phyloP scores from a whole-genome alignment of 2,329 filamentous ascomycete genomes.

The Cordyceps pruinosa region DNA sequence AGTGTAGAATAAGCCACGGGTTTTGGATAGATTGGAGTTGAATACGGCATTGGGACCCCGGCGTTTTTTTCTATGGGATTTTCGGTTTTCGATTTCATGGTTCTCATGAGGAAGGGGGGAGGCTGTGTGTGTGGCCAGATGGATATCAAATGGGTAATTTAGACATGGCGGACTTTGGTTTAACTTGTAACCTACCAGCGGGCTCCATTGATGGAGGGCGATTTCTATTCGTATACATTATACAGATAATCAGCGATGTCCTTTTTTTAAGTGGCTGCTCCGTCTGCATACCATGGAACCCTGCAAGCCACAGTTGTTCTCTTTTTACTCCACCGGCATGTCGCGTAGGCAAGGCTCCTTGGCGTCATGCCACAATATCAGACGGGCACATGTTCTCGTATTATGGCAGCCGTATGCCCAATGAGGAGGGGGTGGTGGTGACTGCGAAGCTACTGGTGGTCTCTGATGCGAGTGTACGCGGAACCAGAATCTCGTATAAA shows the following conservation, averaged over 20 bases:
- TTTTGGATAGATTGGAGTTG: conserved; percentile 14
- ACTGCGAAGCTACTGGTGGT: too few species aligned
- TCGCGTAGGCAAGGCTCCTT: neutral
- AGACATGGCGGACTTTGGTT: conserved; percentile 7
- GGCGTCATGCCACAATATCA: conserved; percentile 1
- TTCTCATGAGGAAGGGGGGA: neutral
- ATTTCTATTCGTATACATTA: neutral
- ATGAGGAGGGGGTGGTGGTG: too few species aligned
- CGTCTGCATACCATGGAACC: neutral
- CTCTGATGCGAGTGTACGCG: neutral
- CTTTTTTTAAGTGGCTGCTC: neutral
- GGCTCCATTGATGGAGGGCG: neutral
- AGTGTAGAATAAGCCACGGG: conserved; percentile 21
- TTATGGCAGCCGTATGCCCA: neutral
- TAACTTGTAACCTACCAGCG: neutral
- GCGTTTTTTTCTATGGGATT: conserved; percentile 4
- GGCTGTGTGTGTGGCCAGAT: too few species aligned
- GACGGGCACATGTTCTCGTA: neutral
- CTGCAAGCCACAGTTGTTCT: neutral
- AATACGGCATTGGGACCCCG: conserved; percentile 8
- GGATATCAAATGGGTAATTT: conserved; percentile 10
- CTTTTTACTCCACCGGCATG: neutral
- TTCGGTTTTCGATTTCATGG: neutral
- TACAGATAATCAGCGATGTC: neutral
- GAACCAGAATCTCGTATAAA: conserved; percentile 6